Conservation (phyloP, 208 protist species). For the Trypanosoma caninum region DNA sequence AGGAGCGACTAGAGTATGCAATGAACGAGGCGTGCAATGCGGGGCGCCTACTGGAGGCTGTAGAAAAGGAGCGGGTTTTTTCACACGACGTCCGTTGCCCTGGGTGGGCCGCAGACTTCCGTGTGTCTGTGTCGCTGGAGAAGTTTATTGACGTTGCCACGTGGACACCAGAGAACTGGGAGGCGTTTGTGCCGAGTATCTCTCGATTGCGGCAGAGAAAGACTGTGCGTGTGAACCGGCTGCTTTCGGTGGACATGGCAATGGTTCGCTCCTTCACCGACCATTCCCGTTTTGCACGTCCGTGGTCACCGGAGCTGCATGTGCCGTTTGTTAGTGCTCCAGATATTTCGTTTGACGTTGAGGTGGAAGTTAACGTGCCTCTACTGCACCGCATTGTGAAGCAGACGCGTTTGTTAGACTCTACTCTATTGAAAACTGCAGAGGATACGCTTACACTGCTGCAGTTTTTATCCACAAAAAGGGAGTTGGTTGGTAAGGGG, state of each 20-base stretch:
- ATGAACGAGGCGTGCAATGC: constrained; percentile 24
- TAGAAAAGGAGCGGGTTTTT: constrained; percentile 22
- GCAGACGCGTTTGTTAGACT: constrained; percentile 31
- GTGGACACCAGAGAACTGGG: constrained; percentile 10
- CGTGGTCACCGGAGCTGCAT: constrained; percentile 15
- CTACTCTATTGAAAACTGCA: constrained; percentile 40
- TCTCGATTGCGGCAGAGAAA: constrained; percentile 27
- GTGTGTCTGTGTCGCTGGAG: constrained; percentile 19
- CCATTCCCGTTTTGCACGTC: constrained; percentile 18
- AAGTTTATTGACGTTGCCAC: not conserved
- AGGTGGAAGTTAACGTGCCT: constrained; percentile 60
- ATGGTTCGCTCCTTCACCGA: constrained; percentile 28
- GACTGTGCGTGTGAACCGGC: constrained; percentile 9
- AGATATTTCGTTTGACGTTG: constrained; percentile 31
- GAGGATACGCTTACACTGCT: constrained; percentile 46
- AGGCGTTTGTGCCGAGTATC: constrained; percentile 17
- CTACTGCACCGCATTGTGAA: constrained; percentile 42
- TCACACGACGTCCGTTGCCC: constrained; percentile 23
- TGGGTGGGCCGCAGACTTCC: constrained; percentile 22
- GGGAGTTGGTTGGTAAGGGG: constrained; percentile 2
- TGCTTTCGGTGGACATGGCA: constrained; percentile 23
- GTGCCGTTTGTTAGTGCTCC: constrained; percentile 27
- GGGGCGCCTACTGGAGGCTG: not conserved
- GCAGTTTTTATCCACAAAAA: constrained; percentile 44
- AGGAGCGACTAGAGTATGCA: constrained; percentile 18